Base-by-base conservation (phyloP, 371 early-diverging fungal species). In the Mortierella sp. region DNA sequence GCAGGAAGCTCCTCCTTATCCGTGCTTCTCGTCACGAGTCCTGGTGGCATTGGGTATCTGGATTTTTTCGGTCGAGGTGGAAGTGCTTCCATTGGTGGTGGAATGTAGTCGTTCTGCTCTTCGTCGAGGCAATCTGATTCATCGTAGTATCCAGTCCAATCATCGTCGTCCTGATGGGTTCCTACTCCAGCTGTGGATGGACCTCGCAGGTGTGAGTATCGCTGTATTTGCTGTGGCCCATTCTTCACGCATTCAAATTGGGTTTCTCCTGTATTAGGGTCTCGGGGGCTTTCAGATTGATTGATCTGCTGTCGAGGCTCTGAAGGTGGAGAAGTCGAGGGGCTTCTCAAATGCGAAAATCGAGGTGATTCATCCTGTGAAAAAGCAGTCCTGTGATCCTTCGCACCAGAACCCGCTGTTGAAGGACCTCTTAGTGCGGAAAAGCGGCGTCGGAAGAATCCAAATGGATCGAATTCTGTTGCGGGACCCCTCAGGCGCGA, bases 141-240 rank as follows among this genome's bases (percentile, higher is more conserved):
- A 5, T 12, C 8, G 32, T 61, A 61, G 17, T 26, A 23, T 15
- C 29, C 0, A 10, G 31, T 19, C 43, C 43, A 61, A 32, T 61
- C 61, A 47, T 47, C 61, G 15, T 61, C 61, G 12, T 60, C 42
- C 31, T 35, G 61, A 31, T 47, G 34, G 17, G 8, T 13, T 22
- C 40, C 9, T 43, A 7, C 19, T 8, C 47, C 61, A 10, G 43
- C 35, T 35, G 47, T 47, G n/a, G 61, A 47, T 5, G 61, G 61
- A 17, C 49, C 32, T 43, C 49, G 23, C 28, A 61, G 9, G 10
- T 61, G 61, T 12, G 61, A 61, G 31, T 26, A 31, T 5, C 54
- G 8, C 13, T 54, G 26, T 28, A 45, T 45, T 45, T 19, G 45
- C 45, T n/a, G n/a, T n/a, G n/a, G n/a, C 17, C 8, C 43, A 43